Evolutionary conservation across 345 rosid species (phyloP), one percentile per base, ranked within the genome.

Genomic region (Trapa bicornis): DNA sequence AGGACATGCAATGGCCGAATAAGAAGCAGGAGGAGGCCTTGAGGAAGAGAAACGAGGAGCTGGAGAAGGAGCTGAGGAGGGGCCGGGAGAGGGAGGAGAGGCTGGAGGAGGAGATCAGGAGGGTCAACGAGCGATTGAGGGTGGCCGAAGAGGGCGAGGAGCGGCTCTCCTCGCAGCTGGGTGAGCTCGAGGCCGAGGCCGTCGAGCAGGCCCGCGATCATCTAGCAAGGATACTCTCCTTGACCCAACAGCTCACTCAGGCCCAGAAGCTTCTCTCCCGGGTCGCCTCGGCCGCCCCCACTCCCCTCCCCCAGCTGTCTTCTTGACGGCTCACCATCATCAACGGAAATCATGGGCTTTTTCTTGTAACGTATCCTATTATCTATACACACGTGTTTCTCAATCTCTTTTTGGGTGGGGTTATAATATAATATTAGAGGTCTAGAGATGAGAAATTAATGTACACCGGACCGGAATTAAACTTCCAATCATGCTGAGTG

Each of bases 91-190:
- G 93, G 29, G 91, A 85, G 70, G 89, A 83, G 57, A 68, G 70
- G 54, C 81, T 79, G 89, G 81, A 69, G 77, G 58, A 36, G 65
- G 94, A 87, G 84, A 80, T 89, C 33, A 68, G 68, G 58, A 79
- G 67, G 73, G 38, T 81, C 0, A 77, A 76, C 83, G 78, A 84
- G 65, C 71, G 91, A 68, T 75, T 91, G 0, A 70, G 87, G 39
- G 83, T 87, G 71, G 92, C 87, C 3, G 97, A 89, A 74, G 96
- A 89, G 37, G 97, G 82, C 0, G 97, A 89, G 83, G 96, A 89
- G 79, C 75, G 86, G 73, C 88, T 92, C 54, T 89, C 95, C 76
- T 73, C 84, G 6, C 92, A 89, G 85, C 86, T 92, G 0, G 95
- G 96, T 0, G 95, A 92, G 76, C 85, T 92, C 2, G 96, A 92